Conservation (phyloP, 768 basidiomycete species). For the Auricularia sp. region DNA sequence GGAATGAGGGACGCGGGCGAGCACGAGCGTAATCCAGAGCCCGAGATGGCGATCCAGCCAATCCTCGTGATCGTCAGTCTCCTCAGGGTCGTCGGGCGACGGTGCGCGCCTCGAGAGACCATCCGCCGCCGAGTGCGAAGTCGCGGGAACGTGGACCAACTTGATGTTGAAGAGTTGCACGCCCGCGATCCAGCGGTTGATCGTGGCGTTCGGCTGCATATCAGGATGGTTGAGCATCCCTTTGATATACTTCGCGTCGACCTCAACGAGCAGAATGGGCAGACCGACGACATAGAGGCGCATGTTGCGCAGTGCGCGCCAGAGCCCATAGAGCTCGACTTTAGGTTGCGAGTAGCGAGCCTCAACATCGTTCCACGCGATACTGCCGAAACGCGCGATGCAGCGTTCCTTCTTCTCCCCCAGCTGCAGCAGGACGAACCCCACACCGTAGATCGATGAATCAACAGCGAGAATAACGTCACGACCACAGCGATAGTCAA, state of each 20-base stretch:
- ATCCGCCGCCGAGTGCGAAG: slow-evolving; percentile 27
- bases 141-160: slow-evolving; percentile 29
- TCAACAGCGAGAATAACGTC: slow-evolving; percentile 30
- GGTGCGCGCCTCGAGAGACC: slow-evolving; percentile 20
- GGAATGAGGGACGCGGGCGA: too few relatives aligned
- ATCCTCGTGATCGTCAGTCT: background rate
- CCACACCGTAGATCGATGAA: slow-evolving; percentile 25
- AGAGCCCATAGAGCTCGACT: slow-evolving; percentile 20
- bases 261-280: slow-evolving; percentile 25
- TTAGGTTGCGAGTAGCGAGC: slow-evolving; percentile 20
- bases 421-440: slow-evolving; percentile 29
- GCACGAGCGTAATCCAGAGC: too few relatives aligned
- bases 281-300: slow-evolving; percentile 21
- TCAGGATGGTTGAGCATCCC: slow-evolving; percentile 35
- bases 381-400: slow-evolving; percentile 25
- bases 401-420: slow-evolving; percentile 10
- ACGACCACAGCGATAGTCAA: slow-evolving; percentile 21
- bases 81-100: background rate
- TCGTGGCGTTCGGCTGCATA: slow-evolving; percentile 24
- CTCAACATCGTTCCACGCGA: slow-evolving; percentile 22
- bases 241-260: slow-evolving; percentile 32
- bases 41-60: background rate
- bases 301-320: slow-evolving; percentile 12
- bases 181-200: slow-evolving; percentile 33
- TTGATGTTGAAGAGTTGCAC: slow-evolving; percentile 30